Conservation (phyloP, 2,329 filamentous ascomycete species). For the Fusarium pseudonygamai region DNA sequence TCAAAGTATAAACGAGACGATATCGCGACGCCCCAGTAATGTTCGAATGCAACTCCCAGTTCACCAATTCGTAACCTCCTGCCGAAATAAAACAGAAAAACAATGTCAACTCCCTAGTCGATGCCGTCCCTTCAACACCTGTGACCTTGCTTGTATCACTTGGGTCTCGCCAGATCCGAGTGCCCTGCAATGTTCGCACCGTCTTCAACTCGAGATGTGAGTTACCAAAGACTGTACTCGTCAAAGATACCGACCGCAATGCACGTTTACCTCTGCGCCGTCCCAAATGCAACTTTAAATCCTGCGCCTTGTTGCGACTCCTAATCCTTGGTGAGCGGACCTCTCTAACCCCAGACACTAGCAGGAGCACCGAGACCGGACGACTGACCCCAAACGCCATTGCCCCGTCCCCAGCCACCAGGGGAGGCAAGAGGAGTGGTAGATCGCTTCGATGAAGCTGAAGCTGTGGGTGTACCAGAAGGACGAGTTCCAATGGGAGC, state of each 20-base stretch:
- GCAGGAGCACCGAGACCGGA: slow-evolving; percentile 86
- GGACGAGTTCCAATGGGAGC: slow-evolving; percentile 95
- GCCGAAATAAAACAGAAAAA: slow-evolving; percentile 33
- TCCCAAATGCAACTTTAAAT: slow-evolving; percentile 41
- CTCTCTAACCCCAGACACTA: slow-evolving; percentile 85
- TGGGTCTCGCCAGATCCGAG: slow-evolving; percentile 34
- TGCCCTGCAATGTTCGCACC: slow-evolving; percentile 20
- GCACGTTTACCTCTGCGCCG: slow-evolving; percentile 42
- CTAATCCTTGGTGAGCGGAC: not conserved
- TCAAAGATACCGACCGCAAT: slow-evolving; percentile 36
- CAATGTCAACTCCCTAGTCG: slow-evolving; percentile 42
- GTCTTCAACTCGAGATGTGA: slow-evolving; percentile 14
- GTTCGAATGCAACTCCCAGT: slow-evolving; percentile 42
- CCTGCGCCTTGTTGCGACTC: slow-evolving; percentile 17
- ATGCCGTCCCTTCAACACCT: slow-evolving; percentile 40
- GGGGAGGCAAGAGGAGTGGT: slow-evolving; percentile 94
- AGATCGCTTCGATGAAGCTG: slow-evolving; percentile 74
- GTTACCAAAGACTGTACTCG: slow-evolving; percentile 9
- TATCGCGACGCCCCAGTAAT: slow-evolving; percentile 40
- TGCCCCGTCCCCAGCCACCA: slow-evolving; percentile 81
- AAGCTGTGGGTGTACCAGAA: slow-evolving; percentile 62
- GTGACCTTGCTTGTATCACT: slow-evolving; percentile 32
- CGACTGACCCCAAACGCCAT: slow-evolving; percentile 86
- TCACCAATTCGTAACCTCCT: slow-evolving; percentile 36
- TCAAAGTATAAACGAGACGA: slow-evolving; percentile 39